These are phyloP conservation scores for Citrullus amarus DNA, from an alignment of 306 rosid genomes.

Conservation along the genomic window DNA sequence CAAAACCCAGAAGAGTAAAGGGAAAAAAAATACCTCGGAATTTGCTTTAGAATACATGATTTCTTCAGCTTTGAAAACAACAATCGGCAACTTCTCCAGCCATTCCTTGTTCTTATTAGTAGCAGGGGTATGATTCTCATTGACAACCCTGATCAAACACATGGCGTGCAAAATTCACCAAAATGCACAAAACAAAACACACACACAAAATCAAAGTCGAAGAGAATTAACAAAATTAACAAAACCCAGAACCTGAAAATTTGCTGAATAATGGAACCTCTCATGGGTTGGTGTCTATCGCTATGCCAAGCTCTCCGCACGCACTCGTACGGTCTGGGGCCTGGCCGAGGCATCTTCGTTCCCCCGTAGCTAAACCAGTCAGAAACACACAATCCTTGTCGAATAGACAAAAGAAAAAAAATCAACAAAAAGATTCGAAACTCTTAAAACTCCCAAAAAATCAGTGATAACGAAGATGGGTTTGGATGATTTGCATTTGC, in stretches of 20 bases:
- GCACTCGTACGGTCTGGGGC: conserved; percentile 99
- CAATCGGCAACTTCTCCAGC: conserved; percentile 81
- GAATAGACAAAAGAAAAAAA: conserved; percentile 10
- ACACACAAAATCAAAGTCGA: not conserved
- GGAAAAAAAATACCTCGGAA: conserved; percentile 59
- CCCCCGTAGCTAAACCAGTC: not conserved
- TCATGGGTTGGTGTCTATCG: conserved; percentile 82
- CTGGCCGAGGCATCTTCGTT: conserved; percentile 93
- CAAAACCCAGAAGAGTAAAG: conserved; percentile 12
- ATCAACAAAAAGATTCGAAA: conserved; percentile 18
- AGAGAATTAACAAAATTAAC: conserved; percentile 7
- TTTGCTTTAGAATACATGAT: conserved; percentile 98
- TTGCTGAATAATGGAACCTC: conserved; percentile 88
- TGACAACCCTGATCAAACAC: conserved; percentile 90
- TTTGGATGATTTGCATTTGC: conserved; percentile 27
- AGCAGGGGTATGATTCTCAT: conserved; percentile 50
- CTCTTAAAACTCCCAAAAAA: not conserved
- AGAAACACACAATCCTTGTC: not conserved
- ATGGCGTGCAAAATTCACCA: conserved; percentile 39
- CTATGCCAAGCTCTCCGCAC: conserved; percentile 98
- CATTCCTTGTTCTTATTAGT: conserved; percentile 93
- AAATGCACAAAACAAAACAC: conserved; percentile 23
- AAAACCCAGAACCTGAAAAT: conserved; percentile 78
- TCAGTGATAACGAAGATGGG: conserved; percentile 27
- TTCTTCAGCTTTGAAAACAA: conserved; percentile 91